These are phyloP conservation scores for Candida dubliniensis DNA, from an alignment of 1,139 yeast genomes.

Conservation along the genomic window DNA sequence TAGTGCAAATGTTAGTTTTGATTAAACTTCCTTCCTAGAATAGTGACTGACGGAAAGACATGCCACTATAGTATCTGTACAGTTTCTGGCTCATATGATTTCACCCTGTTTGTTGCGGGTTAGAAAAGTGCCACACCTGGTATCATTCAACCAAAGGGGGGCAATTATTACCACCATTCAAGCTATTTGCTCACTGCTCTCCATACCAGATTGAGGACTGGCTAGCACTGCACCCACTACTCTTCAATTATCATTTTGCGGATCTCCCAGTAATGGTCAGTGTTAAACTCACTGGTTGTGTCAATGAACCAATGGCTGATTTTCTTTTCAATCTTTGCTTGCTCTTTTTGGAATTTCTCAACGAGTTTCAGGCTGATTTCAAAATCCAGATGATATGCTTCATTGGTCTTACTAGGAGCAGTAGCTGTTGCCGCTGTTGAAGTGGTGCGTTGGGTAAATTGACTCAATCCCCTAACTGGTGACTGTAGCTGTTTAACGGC, in stretches of 20 bases:
- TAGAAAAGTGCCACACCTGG: too few species aligned
- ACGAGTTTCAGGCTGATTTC: slow-evolving; percentile 38
- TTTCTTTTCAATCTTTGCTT: slow-evolving; percentile 48
- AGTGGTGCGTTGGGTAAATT: slow-evolving; percentile 38
- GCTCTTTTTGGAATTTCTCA: slow-evolving; percentile 50
- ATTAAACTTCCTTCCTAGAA: too few species aligned
- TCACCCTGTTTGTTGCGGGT: too few species aligned
- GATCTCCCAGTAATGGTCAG: slow-evolving; percentile 54
- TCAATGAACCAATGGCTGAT: slow-evolving; percentile 51
- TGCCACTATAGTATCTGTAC: too few species aligned
- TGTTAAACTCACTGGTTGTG: slow-evolving; percentile 28
- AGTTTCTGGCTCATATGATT: too few species aligned
- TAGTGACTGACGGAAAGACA: too few species aligned
- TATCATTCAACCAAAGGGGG: too few species aligned
- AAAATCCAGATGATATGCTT: slow-evolving; percentile 31
- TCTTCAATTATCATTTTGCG: slow-evolving; percentile 52
- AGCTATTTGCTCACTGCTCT: too few species aligned
- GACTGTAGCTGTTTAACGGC: slow-evolving; percentile 11
- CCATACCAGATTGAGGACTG: too few species aligned
- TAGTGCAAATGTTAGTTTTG: too few species aligned
- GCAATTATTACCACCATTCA: too few species aligned
- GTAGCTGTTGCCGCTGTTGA: slow-evolving; percentile 24
- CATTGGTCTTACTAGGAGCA: slow-evolving; percentile 1
- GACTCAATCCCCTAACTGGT: slow-evolving; percentile 24
- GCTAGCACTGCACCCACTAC: neutral